Base-by-base conservation (phyloP, 2,329 filamentous ascomycete genomes). In the Aspergillus fischeri region DNA sequence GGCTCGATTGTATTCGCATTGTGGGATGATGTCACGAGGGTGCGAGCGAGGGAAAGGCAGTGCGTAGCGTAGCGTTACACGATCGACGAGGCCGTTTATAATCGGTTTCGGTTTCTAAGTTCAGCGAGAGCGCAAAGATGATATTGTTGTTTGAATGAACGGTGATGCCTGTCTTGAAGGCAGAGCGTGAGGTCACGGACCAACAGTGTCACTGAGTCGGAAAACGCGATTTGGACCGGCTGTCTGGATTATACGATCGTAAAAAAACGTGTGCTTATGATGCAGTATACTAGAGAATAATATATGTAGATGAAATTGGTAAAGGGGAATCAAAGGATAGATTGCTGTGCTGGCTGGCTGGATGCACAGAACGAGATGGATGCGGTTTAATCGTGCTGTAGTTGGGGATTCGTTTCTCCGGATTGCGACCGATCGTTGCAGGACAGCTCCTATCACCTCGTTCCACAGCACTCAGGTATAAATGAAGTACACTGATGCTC, bases 1-100 rank as follows among this genome's bases (percentile, higher is more conserved):
- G 57, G 24, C 49, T 61, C 27, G 65, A 65, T 60, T 65, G 65
- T 69, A 73, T 63, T 65, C 67, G 72, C 73, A 75, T 75, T 53
- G 56, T 66, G 62, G 28, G 10, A 29, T 10, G 9, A 29, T 11
- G 28, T 29, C 28, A 29, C 28, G 9, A 29, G 28, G 28, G 44
- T 25, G 29, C 29, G 44, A 14, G 4, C 29, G 44, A 17, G 7
- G 24, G 32, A 32, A 52, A n/a, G 28, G 27, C 3, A 51, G 25
- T 48, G 41, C 28, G 29, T 49, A 42, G 47, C 55, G 50, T 53
- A 1, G 47, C 56, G 49, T 53, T 17, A 47, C 44, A 47, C 44
- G 1, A 47, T 44, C 8, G 20, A 44, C 8, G 21, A 24, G 21
- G 41, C 41, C 10, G 32, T 17, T 38, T 35, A 35, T 2, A 2